Percentiles rank a stretch among this genome's conserved stretches.
phyloP scores from a whole-genome alignment of 495 filamentous ascomycete genomes.

The Aspergillus egyptiacus region DNA sequence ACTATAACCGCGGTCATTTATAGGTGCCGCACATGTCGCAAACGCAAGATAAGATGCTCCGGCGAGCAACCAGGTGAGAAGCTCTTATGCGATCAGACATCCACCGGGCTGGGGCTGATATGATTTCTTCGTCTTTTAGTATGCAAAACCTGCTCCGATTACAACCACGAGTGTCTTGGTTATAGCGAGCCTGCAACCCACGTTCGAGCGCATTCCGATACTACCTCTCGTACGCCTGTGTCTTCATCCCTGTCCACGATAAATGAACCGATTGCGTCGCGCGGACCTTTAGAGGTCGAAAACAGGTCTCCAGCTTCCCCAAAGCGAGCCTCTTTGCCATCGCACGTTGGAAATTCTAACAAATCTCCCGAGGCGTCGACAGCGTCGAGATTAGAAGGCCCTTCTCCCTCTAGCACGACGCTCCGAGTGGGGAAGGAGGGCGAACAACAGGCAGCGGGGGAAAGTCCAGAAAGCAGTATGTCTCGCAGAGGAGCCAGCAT shows the following conservation, averaged over 20 bases:
- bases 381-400: conserved; percentile 18
- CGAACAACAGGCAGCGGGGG: conserved; percentile 25
- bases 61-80: conserved; percentile 59
- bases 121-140: conserved; percentile 22
- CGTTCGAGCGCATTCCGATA: conserved; percentile 35
- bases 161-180: conserved; percentile 64
- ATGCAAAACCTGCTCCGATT: conserved; percentile 70
- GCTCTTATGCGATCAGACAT: not conserved
- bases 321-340: conserved; percentile 8
- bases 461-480: conserved; percentile 41
- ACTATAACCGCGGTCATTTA: not conserved
- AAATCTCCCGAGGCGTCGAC: conserved; percentile 20
- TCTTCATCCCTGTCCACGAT: conserved; percentile 17
- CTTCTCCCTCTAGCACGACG: conserved; percentile 17
- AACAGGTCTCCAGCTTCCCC: conserved; percentile 29
- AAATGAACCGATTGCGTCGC: conserved; percentile 19
- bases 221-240: conserved; percentile 23
- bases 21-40: conserved; percentile 74
- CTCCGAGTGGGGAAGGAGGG: conserved; percentile 26
- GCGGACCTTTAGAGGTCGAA: conserved; percentile 19
- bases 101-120: not conserved
- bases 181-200: conserved; percentile 69
- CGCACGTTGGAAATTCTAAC: conserved; percentile 2
- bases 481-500: conserved; percentile 1
- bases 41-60: conserved; percentile 77